phyloP scores from a whole-genome alignment of 768 basidiomycete species.

The Tricholoma sp. region DNA sequence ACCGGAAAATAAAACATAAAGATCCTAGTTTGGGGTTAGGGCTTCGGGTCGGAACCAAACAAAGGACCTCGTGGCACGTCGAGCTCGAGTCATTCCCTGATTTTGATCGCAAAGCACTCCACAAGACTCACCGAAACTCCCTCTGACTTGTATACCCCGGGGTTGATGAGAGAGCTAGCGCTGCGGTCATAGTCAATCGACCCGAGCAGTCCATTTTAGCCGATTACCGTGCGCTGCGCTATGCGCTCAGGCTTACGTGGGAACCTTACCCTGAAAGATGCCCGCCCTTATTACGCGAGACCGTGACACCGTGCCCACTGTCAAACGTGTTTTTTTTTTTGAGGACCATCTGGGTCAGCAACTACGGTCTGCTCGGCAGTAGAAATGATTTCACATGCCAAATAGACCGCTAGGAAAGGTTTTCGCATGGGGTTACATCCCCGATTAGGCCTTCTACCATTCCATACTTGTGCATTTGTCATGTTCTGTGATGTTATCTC shows the following conservation, averaged over 20 bases:
- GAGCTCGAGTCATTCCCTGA: constrained; percentile 19
- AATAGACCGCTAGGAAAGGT: background rate
- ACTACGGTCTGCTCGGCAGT: background rate
- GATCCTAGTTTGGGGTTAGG: constrained; percentile 21
- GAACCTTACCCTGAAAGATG: background rate
- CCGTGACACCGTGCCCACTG: background rate
- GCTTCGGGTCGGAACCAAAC: constrained; percentile 12
- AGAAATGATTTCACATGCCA: background rate
- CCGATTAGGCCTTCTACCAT: background rate
- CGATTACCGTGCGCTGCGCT: background rate
- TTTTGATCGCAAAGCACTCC: background rate
- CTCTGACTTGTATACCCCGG: background rate
- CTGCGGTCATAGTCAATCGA: background rate
- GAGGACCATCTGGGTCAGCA: background rate
- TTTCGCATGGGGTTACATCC: background rate
- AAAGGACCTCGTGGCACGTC: constrained; percentile 24
- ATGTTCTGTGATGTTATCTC: background rate
- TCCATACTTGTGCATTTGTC: background rate
- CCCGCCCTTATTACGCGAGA: background rate
- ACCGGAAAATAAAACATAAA: constrained; percentile 2
- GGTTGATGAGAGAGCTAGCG: background rate
- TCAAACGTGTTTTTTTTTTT: background rate
- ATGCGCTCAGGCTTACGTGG: background rate
- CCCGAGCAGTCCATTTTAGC: background rate
- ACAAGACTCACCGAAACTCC: background rate